Percentiles rank a stretch among this genome's conserved stretches.
phyloP scores from a whole-genome alignment of 306 rosid genomes.

The Hippophae gyantsensis region DNA sequence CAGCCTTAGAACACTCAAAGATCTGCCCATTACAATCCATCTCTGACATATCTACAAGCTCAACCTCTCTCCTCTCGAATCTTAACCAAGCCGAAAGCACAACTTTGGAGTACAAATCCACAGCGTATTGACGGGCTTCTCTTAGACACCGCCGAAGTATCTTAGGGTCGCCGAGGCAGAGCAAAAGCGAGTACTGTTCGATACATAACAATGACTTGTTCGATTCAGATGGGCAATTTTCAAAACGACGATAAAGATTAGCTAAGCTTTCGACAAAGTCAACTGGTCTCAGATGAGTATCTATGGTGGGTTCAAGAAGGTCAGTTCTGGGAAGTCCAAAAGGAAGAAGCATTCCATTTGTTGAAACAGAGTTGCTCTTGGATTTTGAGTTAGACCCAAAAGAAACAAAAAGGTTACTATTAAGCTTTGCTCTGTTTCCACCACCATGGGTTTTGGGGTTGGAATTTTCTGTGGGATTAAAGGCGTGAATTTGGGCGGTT shows the following conservation, averaged over 20 bases:
- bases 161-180: slow-evolving; percentile 54
- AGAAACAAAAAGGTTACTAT: slow-evolving; percentile 29
- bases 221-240: slow-evolving; percentile 30
- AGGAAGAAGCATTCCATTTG: slow-evolving; percentile 31
- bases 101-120: slow-evolving; percentile 53
- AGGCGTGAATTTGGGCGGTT: slow-evolving; percentile 63
- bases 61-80: slow-evolving; percentile 74
- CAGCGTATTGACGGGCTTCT: slow-evolving; percentile 48
- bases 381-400: slow-evolving; percentile 51
- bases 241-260: slow-evolving; percentile 42
- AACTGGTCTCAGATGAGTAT: slow-evolving; percentile 48
- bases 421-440: slow-evolving; percentile 30
- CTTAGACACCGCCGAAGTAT: slow-evolving; percentile 56
- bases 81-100: slow-evolving; percentile 72
- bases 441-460: slow-evolving; percentile 18
- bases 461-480: slow-evolving; percentile 44
- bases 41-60: slow-evolving; percentile 43
- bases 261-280: slow-evolving; percentile 46
- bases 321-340: slow-evolving; percentile 49
- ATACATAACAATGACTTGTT: slow-evolving; percentile 35
- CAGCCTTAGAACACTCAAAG: slow-evolving; percentile 68
- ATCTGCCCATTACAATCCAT: slow-evolving; percentile 58
- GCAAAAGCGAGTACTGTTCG: slow-evolving; percentile 51
- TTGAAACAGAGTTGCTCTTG: slow-evolving; percentile 35
- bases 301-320: slow-evolving; percentile 55